Evolutionary conservation across 345 rosid species (phyloP).

Genomic region (Microcos paniculata): DNA sequence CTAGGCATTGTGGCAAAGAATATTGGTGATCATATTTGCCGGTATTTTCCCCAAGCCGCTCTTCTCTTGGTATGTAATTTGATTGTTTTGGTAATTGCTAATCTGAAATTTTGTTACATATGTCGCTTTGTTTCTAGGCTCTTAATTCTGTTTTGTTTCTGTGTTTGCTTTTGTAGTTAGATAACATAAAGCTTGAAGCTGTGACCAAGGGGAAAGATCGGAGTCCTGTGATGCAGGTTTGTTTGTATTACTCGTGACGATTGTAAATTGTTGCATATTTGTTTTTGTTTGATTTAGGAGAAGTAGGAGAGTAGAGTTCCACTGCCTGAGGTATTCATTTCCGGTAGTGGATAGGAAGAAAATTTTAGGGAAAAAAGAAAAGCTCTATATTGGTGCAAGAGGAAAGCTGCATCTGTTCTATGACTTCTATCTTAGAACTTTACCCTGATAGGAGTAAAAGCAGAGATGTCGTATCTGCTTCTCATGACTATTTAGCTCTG

Average conservation of each 20-base stretch:
- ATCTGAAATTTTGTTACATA: background rate
- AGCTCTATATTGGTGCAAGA: too few relatives aligned
- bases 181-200: slow-evolving; percentile 79
- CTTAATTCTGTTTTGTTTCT: background rate
- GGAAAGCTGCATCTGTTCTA: background rate
- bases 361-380: too few relatives aligned
- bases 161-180: slow-evolving; percentile 47
- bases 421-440: background rate
- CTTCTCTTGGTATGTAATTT: slow-evolving; percentile 63
- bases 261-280: background rate
- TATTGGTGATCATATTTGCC: slow-evolving; percentile 87
- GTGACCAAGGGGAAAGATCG: slow-evolving; percentile 60
- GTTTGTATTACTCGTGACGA: slow-evolving; percentile 18
- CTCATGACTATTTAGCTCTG: too few relatives aligned
- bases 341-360: background rate
- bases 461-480: too few relatives aligned
- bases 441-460: background rate
- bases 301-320: background rate
- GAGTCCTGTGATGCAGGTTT: slow-evolving; percentile 83
- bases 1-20: slow-evolving; percentile 76
- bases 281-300: background rate
- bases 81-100: background rate
- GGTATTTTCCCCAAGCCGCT: slow-evolving; percentile 75
- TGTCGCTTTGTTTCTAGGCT: background rate
- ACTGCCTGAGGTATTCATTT: background rate